Base-by-base conservation (phyloP, 192 early-diverging fungal genomes). In the Blastocladiella britannica region DNA sequence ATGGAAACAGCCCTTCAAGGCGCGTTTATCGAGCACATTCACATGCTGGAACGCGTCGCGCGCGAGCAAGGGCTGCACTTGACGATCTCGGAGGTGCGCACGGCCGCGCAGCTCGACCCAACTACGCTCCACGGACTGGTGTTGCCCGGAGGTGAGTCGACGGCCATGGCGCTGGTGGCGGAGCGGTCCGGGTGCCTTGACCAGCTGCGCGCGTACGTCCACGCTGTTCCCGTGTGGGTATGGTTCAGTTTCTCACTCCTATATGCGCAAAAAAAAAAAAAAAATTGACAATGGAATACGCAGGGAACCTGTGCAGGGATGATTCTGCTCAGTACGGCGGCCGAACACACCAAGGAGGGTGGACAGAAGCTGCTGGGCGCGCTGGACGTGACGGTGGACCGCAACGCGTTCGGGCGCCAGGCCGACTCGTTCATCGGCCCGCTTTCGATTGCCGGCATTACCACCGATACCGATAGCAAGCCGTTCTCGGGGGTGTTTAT, bases 1-100 rank as follows among this genome's bases (percentile, higher is more conserved):
- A n/a, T n/a, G n/a, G n/a, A n/a, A n/a, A n/a, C n/a, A 68, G 90
- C 88, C n/a, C 80, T 97, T 7, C 93, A 97, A 65, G 93, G 93
- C n/a, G 93, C 93, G 25, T 97, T 93, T 59, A 62, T 75, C 18
- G 93, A 97, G 65, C 93, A 97, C 62, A 75, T 93, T 51, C 72
- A 89, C 65, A 76, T 86, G 37, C 77, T 97, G 25, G 67, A 82
- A 53, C 67, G 74, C 4, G 70, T 97, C 56, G 71, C 76, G n/a
- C 60, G 76, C 51, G 75, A 80, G 26, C 65, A 59, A 20, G 15
- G 15, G 15, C 6, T 47, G 20, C 58, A 68, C 25, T 73, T 69
- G 8, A 67, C 80, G 52, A 60, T 76, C 26, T n/a, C n/a, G n/a
- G n/a, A n/a, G n/a, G 77, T 96, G 56, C 73, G 83, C 15, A 94